Conservation (phyloP, 768 basidiomycete species). For the Boletus subcaerulescens region DNA sequence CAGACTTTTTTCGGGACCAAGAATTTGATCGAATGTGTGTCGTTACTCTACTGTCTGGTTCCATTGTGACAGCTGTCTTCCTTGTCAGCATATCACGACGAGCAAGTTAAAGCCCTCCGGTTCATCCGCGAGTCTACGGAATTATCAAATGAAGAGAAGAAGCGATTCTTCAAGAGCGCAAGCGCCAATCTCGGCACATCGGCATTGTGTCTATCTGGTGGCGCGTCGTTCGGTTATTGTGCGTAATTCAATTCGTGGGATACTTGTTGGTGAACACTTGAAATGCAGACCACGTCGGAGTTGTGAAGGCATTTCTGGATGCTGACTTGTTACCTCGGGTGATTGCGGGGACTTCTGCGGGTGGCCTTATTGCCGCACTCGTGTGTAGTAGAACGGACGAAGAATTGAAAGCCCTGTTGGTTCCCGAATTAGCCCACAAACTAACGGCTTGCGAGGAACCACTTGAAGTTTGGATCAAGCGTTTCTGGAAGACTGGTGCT, state of each 20-base stretch:
- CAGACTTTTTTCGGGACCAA: constrained; percentile 94
- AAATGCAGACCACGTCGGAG: constrained; percentile 76
- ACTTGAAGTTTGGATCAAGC: constrained; percentile 61
- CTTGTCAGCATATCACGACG: constrained; percentile 71
- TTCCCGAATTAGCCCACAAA: constrained; percentile 79
- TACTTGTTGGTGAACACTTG: background rate
- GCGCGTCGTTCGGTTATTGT: constrained; percentile 95
- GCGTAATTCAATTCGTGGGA: constrained; percentile 16
- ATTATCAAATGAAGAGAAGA: constrained; percentile 84
- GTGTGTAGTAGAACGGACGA: constrained; percentile 86
- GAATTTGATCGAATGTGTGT: constrained; percentile 77
- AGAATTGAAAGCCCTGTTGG: constrained; percentile 73
- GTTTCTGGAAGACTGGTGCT: constrained; percentile 87
- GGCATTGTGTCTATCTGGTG: constrained; percentile 94
- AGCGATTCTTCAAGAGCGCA: constrained; percentile 83
- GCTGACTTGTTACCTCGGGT: constrained; percentile 84
- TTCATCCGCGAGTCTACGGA: constrained; percentile 73
- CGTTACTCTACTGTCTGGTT: background rate
- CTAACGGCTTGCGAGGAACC: constrained; percentile 83
- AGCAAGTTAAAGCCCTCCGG: constrained; percentile 72
- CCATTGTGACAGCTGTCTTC: background rate
- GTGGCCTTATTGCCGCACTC: constrained; percentile 74
- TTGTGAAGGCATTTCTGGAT: constrained; percentile 90
- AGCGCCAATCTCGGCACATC: constrained; percentile 90
- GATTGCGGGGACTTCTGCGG: constrained; percentile 92